Conservation (phyloP, 768 basidiomycete species). For the Mycena alexandri region DNA sequence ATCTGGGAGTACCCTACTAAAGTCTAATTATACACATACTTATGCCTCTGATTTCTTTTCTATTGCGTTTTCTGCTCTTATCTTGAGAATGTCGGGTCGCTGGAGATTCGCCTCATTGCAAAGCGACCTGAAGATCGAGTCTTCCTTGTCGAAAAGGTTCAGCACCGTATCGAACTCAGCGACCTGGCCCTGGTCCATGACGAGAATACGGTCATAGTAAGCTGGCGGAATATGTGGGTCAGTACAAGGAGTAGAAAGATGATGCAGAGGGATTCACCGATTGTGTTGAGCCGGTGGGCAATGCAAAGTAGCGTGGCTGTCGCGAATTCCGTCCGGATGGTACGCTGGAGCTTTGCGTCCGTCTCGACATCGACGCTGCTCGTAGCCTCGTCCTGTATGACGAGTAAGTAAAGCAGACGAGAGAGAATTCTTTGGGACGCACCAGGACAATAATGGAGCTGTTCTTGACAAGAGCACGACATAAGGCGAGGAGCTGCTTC, state of each 20-base stretch:
- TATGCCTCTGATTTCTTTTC: background rate
- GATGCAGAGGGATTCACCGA: conserved; percentile 49
- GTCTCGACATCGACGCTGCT: conserved; percentile 74
- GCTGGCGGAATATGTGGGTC: conserved; percentile 45
- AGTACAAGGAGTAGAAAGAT: background rate
- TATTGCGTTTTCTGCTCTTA: conserved; percentile 47
- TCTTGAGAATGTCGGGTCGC: conserved; percentile 68
- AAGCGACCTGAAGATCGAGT: conserved; percentile 77
- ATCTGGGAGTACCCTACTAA: no score
- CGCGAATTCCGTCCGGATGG: conserved; percentile 73
- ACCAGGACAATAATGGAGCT: conserved; percentile 71
- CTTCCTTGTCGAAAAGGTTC: conserved; percentile 68
- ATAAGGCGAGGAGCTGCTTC: conserved; percentile 72
- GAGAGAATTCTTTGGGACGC: conserved; percentile 31
- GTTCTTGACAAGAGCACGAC: conserved; percentile 72
- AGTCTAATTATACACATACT: no score
- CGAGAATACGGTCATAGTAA: conserved; percentile 77
- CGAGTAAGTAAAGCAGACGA: background rate
- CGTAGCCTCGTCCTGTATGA: conserved; percentile 70
- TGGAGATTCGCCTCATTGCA: conserved; percentile 75
- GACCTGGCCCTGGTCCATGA: conserved; percentile 77
- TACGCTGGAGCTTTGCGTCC: conserved; percentile 70
- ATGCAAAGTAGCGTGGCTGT: conserved; percentile 68
- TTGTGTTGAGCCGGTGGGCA: conserved; percentile 70
- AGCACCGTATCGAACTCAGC: conserved; percentile 84